Conservation (phyloP, 176 grass and related monocot species). For the Phoenix dactylifera region DNA sequence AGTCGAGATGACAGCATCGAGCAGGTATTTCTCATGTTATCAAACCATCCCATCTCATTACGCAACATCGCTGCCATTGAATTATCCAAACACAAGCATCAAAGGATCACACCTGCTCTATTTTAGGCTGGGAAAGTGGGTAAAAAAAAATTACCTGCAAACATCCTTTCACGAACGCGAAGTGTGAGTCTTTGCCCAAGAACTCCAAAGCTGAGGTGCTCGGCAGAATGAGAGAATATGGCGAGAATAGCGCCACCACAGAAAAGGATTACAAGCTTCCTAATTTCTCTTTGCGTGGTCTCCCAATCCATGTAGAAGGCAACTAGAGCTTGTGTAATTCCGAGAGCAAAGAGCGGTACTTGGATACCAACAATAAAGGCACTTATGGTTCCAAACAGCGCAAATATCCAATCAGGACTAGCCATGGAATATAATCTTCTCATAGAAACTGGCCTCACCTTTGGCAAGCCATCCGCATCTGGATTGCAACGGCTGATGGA, state of each 20-base stretch:
- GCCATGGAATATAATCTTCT: slow-evolving; percentile 85
- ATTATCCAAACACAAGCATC: no score
- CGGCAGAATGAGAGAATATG: slow-evolving; percentile 59
- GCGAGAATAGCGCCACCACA: slow-evolving; percentile 58
- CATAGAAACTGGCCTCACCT: slow-evolving; percentile 58
- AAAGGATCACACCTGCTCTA: no score
- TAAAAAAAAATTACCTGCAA: slow-evolving; percentile 23
- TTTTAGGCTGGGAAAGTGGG: neutral
- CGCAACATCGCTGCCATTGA: slow-evolving; percentile 44
- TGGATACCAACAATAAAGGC: slow-evolving; percentile 73
- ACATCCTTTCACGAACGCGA: slow-evolving; percentile 80
- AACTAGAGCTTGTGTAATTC: slow-evolving; percentile 79
- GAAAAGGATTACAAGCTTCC: slow-evolving; percentile 76
- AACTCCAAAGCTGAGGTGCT: slow-evolving; percentile 93
- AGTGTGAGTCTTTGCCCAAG: slow-evolving; percentile 93
- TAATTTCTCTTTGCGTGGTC: slow-evolving; percentile 66
- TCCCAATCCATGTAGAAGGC: slow-evolving; percentile 99
- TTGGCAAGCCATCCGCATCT: slow-evolving; percentile 34
- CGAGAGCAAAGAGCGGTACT: slow-evolving; percentile 86
- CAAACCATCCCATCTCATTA: slow-evolving; percentile 93
- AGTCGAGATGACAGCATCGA: slow-evolving; percentile 77
- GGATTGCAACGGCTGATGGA: slow-evolving; percentile 42
- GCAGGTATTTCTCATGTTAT: slow-evolving; percentile 60
- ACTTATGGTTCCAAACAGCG: slow-evolving; percentile 58
- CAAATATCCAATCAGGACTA: slow-evolving; percentile 72